Conservation (phyloP, 192 early-diverging fungal species). For the Dimargaris verticillata region DNA sequence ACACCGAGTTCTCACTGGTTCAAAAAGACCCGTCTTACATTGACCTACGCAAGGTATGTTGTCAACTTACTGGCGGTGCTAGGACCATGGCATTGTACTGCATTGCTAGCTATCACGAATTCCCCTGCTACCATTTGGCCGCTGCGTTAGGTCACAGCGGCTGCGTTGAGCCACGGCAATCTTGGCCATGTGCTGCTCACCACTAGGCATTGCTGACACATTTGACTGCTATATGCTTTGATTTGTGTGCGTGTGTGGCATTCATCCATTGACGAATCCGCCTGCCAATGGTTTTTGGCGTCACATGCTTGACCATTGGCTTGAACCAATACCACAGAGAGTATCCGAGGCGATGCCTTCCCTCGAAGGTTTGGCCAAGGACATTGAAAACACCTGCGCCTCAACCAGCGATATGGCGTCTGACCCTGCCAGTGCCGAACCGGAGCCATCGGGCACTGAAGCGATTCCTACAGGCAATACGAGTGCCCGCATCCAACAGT, state of each 20-base stretch:
- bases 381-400: neutral
- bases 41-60: slow-evolving; percentile 20
- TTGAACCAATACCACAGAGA: neutral
- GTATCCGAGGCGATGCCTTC: slow-evolving; percentile 1
- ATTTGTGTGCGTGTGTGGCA: neutral
- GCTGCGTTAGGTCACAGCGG: neutral
- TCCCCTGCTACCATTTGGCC: neutral
- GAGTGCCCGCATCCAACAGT: slow-evolving; percentile 11
- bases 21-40: slow-evolving; percentile 27
- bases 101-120: slow-evolving; percentile 11
- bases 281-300: neutral
- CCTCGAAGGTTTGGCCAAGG: neutral
- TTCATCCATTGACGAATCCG: neutral
- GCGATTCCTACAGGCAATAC: slow-evolving; percentile 6
- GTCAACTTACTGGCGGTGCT: neutral
- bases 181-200: neutral
- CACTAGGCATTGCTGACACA: neutral
- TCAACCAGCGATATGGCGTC: neutral
- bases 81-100: neutral
- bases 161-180: neutral
- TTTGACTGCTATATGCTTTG: neutral
- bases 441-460: neutral
- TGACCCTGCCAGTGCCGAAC: neutral
- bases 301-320: neutral
- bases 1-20: slow-evolving; percentile 23